Base-by-base conservation (phyloP, 1,139 yeast genomes). In the Scheffersomyces titani region DNA sequence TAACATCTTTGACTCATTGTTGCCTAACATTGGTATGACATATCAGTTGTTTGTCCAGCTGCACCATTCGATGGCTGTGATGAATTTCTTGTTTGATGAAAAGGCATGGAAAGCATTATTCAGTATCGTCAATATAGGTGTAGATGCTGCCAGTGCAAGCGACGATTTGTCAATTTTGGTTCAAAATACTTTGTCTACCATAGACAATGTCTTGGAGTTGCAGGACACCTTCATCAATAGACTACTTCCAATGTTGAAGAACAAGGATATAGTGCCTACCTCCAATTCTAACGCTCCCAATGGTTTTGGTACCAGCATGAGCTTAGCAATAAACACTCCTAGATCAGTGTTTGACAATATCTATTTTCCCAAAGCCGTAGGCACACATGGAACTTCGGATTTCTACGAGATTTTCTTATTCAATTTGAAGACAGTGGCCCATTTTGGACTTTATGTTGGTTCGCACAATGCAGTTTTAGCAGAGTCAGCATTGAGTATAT, bases 381-480 rank as follows among this genome's bases (percentile, higher is more conserved):
- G 90, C 4, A 77, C 87, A 0, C 86, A 84, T 63, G 93, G 94
- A 0, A 70, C 85, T 6, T 72, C 80, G 20, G 84, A 88, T 5
- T 89, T 89, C 64, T 87, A 80, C 64, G 96, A 92, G 64, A 87
- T 92, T 0, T 72, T 92, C 11, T 73, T 90, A 24, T 86, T 88
- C 71, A 84, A 90, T 60, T 73, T 92, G 24, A 83, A 91, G 0
- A 73, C 90, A 9, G 80, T 92, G 19, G 90, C 90, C 0, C 89
- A 89, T 61, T 70, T 92, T 55, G 90, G 89, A 0, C 73, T 91
- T 22, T 90, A 89, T 65, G 85, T 89, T 57, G 92, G 96, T 1
- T 76, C 87, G 3, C 67, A 78, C 13, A 77, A 85, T 58, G 63
- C 73, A 5, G 65, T 71, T 0, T 73, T 91, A 22, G 88, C 94